Conservation (phyloP, 2,329 filamentous ascomycete genomes). For the Escovopsis weberi region DNA sequence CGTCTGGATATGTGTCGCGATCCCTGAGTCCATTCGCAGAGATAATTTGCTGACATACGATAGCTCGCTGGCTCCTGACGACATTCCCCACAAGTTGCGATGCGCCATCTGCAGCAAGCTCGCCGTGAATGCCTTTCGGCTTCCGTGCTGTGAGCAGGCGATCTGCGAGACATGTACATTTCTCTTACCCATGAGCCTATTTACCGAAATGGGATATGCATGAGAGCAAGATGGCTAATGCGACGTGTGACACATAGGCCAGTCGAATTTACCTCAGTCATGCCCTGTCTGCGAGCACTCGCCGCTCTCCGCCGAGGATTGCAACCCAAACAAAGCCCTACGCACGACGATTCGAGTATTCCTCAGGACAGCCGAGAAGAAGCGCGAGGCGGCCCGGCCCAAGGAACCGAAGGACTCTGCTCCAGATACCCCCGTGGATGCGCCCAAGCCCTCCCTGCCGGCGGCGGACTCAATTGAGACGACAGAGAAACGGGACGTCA, state of each 20-base stretch:
- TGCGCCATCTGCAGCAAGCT: conserved; percentile 89
- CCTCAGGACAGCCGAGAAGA: conserved; percentile 81
- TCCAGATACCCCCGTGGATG: conserved; percentile 27
- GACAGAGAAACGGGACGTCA: conserved; percentile 3
- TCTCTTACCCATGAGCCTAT: neutral
- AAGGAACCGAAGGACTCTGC: conserved; percentile 31
- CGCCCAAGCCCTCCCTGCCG: conserved; percentile 19
- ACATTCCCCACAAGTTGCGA: conserved; percentile 90
- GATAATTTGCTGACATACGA: conserved; percentile 4
- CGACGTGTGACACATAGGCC: conserved; percentile 36
- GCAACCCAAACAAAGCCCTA: conserved; percentile 79
- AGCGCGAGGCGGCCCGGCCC: conserved; percentile 51
- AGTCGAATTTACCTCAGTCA: conserved; percentile 57
- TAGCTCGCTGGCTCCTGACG: conserved; percentile 65
- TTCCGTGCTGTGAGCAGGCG: conserved; percentile 89
- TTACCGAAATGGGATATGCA: conserved; percentile 1
- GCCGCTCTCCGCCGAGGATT: conserved; percentile 73
- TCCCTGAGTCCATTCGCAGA: neutral
- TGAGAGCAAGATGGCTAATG: no score
- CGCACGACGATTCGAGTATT: conserved; percentile 87
- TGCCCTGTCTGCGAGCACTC: conserved; percentile 92
- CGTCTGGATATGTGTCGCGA: conserved; percentile 5
- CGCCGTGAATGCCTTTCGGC: conserved; percentile 76
- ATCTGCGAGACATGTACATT: conserved; percentile 73
- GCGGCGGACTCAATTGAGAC: conserved; percentile 9